Evolutionary conservation across 2,329 filamentous ascomycete genomes (phyloP).

Genomic region (Pseudogymnoascus sp.): DNA sequence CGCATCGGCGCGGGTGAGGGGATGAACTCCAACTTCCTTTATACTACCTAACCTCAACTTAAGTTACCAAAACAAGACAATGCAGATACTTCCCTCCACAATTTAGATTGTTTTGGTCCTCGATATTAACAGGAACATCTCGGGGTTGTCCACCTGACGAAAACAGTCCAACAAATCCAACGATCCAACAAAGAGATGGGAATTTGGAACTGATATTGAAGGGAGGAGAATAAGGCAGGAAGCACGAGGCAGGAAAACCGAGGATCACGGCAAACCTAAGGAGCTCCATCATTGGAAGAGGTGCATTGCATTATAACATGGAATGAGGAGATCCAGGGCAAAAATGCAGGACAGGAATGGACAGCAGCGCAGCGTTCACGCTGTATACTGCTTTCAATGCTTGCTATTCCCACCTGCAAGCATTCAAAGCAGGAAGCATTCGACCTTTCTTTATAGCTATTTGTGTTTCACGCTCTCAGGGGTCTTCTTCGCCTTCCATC

Average conservation of each 20-base stretch:
- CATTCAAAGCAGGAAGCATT: neutral
- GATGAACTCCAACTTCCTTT: neutral
- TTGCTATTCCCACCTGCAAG: neutral
- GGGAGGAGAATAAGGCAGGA: neutral
- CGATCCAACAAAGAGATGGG: neutral
- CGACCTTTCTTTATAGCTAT: neutral
- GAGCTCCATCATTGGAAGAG: neutral
- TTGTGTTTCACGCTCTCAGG: neutral
- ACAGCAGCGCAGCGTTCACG: neutral
- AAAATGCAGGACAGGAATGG: slow-evolving; percentile 1
- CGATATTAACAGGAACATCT: neutral
- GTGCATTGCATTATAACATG: neutral
- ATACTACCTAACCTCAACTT: neutral
- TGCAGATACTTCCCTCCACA: neutral
- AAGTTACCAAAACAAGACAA: neutral
- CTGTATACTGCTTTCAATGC: neutral
- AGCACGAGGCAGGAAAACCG: neutral
- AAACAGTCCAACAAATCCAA: slow-evolving; percentile 1
- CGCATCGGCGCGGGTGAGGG: neutral
- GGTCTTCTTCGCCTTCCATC: neutral
- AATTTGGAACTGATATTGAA: neutral
- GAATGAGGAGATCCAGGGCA: neutral
- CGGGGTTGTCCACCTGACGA: neutral
- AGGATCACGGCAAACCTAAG: neutral
- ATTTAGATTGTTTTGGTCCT: neutral